Evolutionary conservation across 495 filamentous ascomycete genomes (phyloP), one percentile per base, ranked within the genome.

Genomic region (Podospora bellae-mahoneyi): DNA sequence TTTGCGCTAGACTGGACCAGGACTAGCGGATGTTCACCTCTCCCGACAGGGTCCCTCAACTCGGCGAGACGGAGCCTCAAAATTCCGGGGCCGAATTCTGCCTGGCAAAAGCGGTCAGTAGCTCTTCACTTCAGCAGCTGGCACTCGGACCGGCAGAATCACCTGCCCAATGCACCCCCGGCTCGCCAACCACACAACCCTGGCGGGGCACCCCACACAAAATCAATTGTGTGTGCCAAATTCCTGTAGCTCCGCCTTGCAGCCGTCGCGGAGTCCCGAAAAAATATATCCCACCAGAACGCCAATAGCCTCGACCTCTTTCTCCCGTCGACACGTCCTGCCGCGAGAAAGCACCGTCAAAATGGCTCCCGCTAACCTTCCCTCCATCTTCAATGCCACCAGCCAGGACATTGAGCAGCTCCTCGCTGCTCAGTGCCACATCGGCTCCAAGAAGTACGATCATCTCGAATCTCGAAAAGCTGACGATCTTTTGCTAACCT

Each of bases 341-440:
- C 55, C 75, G 82, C 85, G 72, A 74, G 72, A 76, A 72, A 76
- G 83, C 73, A 83, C 84, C 82, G 81, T 86, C 86, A 92, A 87
- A 81, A 97, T 97, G 94, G 92, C 94, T 78, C 92, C 94, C 78
- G 84, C 90, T 68, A 94, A 97, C 82, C 90, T 96, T 70, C 93
- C 93, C 76, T 85, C 92, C 61, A 87, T 89, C 72, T 96, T 97
- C 91, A 82, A 84, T 80, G 82, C 84, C 72, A 87, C 85, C 65
- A 82, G 81, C 71, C 77, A 82, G 83, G 95, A 99, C 87, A 96
- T 99, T 85, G 95, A 99, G 91, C 96, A 94, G 92, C 91, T 99
- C 73, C 90, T 99, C 64, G 90, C 93, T 76, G 95, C 95, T 78
- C 93, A 97, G 84, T 90, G 88, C 82, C 95, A 99, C 85, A 88